A percentile compares a stretch with the other conserved stretches of the same genome.
These are phyloP conservation scores for Candida jianshihensis DNA, from an alignment of 805 yeast genomes.

Conservation along the genomic window DNA sequence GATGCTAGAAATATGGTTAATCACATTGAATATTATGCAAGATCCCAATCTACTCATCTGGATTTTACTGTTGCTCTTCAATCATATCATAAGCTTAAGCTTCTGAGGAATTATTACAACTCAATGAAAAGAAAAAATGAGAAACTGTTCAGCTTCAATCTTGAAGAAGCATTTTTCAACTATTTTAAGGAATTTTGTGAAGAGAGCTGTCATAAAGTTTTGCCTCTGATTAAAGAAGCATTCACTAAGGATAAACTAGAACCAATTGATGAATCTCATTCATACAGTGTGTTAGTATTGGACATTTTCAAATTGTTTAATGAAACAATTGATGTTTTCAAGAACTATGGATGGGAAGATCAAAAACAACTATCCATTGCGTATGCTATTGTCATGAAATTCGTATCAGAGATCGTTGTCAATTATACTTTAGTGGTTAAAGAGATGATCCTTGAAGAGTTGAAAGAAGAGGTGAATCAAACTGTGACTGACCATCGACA, in stretches of 20 bases:
- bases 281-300: conserved; percentile 56
- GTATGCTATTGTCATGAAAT: conserved; percentile 52
- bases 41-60: too few species aligned
- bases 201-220: conserved; percentile 38
- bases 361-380: conserved; percentile 55
- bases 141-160: conserved; percentile 41
- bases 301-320: conserved; percentile 62
- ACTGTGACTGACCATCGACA: conserved; percentile 22
- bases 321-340: conserved; percentile 50
- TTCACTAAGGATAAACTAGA: conserved; percentile 51
- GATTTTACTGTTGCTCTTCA: too few species aligned
- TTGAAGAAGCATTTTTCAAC: conserved; percentile 51
- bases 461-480: conserved; percentile 21
- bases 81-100: conserved; percentile 46
- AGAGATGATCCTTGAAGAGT: conserved; percentile 35
- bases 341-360: conserved; percentile 59
- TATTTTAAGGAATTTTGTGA: conserved; percentile 35
- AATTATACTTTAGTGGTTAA: conserved; percentile 36
- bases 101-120: conserved; percentile 42
- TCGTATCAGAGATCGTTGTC: conserved; percentile 55
- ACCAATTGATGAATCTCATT: too few species aligned
- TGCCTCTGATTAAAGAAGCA: conserved; percentile 45
- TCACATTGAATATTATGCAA: conserved; percentile 40
- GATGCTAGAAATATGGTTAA: conserved; percentile 46
- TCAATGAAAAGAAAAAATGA: conserved; percentile 37